Evolutionary conservation across 495 filamentous ascomycete species (phyloP), one percentile per base, ranked within the genome.

Genomic region (Letharia columbiana): DNA sequence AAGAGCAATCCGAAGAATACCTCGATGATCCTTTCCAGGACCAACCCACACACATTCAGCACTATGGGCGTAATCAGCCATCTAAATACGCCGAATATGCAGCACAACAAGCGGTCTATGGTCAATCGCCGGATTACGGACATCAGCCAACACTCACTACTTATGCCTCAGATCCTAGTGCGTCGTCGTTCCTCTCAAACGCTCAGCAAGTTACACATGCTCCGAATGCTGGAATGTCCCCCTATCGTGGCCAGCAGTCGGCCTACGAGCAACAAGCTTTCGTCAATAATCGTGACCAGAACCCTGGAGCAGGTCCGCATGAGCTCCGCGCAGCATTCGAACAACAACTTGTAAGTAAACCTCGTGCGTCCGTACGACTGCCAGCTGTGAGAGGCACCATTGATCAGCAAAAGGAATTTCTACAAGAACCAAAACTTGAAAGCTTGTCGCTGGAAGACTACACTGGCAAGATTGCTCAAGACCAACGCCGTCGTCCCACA

Each of bases 341-440:
- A 3, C 18, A 23, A 61, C 33, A n/a, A 60, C 5, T 28, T 31
- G n/a, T 20, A 0, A 41, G 4, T 9, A 47, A 49, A 13, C 42
- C 60, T 47, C 41, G 41, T 37, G 60, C 42, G 8, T 33, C 41
- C 4, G 41, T 62, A 10, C 60, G 41, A 49, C 23, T 62, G 5
- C 60, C 42, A 49, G 60, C 60, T 47, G 60, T 49, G 13, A 62
- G 31, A 49, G 60, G 60, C 31, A 62, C 54, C 8, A 37, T 3
- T 37, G 17, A 35, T 35, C 54, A 57, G 54, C 54, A 20, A 20
- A 37, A 4, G 3, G 13, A 10, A 18, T 20, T n/a, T n/a, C 33
- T 20, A 9, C 54, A 35, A 37, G 33, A 37, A 20, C 54, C 15
- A 37, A 37, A 20, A 9, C 9, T 35, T 9, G 54, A 57, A 20